Conservation (phyloP, 192 early-diverging fungal genomes). For the Funneliformis geosporum region DNA sequence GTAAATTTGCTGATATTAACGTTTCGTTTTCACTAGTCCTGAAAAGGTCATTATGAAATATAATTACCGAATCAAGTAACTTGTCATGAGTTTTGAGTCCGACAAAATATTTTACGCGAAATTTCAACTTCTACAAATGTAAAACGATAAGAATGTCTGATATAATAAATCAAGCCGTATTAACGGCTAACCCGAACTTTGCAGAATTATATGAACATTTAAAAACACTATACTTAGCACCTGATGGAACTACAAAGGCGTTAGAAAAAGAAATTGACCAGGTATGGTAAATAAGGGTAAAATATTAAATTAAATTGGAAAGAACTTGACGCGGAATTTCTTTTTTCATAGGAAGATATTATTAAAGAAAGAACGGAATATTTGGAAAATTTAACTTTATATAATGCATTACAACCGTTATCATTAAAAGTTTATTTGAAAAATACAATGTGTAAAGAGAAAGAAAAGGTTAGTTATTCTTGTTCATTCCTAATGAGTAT, state of each 20-base stretch:
- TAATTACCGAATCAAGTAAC: background rate
- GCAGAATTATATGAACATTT: slow-evolving; percentile 13
- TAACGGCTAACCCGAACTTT: slow-evolving; percentile 15
- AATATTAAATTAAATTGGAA: background rate
- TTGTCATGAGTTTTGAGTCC: background rate
- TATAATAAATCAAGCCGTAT: background rate
- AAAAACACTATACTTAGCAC: background rate
- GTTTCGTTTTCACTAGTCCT: too few species aligned
- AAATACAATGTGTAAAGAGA: background rate
- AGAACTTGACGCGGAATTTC: background rate
- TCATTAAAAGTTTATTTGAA: background rate
- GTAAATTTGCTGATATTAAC: too few species aligned
- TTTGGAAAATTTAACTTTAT: slow-evolving; percentile 13
- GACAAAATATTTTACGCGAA: background rate
- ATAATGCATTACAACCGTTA: slow-evolving; percentile 17
- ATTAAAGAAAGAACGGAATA: background rate
- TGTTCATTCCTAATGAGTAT: background rate
- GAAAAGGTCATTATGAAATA: too few species aligned
- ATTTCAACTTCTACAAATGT: too few species aligned
- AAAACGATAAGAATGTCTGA: background rate
- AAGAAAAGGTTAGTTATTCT: background rate
- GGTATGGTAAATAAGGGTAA: background rate
- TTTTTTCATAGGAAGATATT: background rate
- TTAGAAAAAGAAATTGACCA: background rate
- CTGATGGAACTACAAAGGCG: slow-evolving; percentile 13